phyloP scores from a whole-genome alignment of 192 early-diverging fungal genomes.

The Umbelopsis sp. region DNA sequence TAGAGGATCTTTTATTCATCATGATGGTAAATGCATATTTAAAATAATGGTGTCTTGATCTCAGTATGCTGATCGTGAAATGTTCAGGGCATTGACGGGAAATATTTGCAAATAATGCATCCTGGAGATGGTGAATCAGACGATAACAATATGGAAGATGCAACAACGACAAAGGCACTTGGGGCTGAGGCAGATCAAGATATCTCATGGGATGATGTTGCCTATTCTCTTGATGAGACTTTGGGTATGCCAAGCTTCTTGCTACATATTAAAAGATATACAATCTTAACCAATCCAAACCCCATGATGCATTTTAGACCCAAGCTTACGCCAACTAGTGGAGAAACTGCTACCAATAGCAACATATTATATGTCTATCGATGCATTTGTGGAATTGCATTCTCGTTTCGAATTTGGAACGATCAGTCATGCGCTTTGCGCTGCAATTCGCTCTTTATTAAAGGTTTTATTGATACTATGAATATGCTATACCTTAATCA shows the following conservation, averaged over 20 bases:
- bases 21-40: constrained; percentile 62
- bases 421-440: constrained; percentile 88
- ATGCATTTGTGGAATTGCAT: constrained; percentile 77
- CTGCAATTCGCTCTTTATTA: constrained; percentile 72
- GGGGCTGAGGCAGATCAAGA: neutral
- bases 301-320: constrained; percentile 40
- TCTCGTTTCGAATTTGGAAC: constrained; percentile 80
- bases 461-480: constrained; percentile 52
- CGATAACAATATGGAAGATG: constrained; percentile 42
- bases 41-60: neutral
- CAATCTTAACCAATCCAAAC: neutral
- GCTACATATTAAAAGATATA: constrained; percentile 9
- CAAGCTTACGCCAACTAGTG: constrained; percentile 71
- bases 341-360: constrained; percentile 81
- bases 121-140: constrained; percentile 45
- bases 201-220: constrained; percentile 33
- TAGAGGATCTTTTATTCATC: constrained; percentile 90
- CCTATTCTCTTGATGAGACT: constrained; percentile 48
- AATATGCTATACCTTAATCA: neutral
- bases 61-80: neutral
- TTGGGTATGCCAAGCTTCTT: constrained; percentile 42
- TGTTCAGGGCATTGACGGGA: constrained; percentile 80
- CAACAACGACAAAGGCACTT: neutral
- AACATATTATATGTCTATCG: constrained; percentile 71
- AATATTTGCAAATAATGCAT: constrained; percentile 56